These are phyloP conservation scores for Scytalidium lignicola DNA, from an alignment of 2,329 filamentous ascomycete genomes.

Conservation along the genomic window DNA sequence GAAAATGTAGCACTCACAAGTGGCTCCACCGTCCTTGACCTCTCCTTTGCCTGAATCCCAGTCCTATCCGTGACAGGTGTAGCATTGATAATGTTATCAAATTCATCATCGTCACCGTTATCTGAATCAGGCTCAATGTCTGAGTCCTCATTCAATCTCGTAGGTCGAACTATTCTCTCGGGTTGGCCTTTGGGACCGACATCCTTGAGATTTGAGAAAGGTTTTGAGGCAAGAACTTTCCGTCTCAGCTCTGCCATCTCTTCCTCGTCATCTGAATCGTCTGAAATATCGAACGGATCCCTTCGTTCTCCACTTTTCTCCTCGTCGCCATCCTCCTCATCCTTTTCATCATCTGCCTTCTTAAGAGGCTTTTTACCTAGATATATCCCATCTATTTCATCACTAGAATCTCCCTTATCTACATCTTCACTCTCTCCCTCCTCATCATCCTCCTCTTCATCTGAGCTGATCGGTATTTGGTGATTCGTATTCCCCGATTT, in stretches of 20 bases:
- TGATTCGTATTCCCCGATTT: slow-evolving; percentile 85
- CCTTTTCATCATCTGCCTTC: slow-evolving; percentile 13
- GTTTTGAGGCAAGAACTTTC: slow-evolving; percentile 85
- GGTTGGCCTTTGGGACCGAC: slow-evolving; percentile 49
- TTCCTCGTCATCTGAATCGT: slow-evolving; percentile 71
- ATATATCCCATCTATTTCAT: slow-evolving; percentile 53
- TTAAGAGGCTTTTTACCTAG: slow-evolving; percentile 47
- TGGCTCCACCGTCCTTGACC: slow-evolving; percentile 39
- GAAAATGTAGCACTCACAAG: slow-evolving; percentile 28
- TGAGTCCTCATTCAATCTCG: slow-evolving; percentile 52
- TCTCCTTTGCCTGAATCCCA: slow-evolving; percentile 61
- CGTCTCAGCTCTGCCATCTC: slow-evolving; percentile 90
- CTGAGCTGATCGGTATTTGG: slow-evolving; percentile 45
- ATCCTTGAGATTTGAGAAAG: slow-evolving; percentile 62
- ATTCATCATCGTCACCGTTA: slow-evolving; percentile 63
- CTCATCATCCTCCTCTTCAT: slow-evolving; percentile 44
- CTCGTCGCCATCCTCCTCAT: slow-evolving; percentile 34
- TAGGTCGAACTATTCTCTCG: slow-evolving; percentile 57
- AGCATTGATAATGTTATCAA: slow-evolving; percentile 90
- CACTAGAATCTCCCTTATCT: slow-evolving; percentile 31
- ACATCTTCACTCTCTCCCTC: slow-evolving; percentile 41
- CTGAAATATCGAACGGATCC: slow-evolving; percentile 73
- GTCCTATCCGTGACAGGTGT: slow-evolving; percentile 84
- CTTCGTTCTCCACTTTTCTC: slow-evolving; percentile 43
- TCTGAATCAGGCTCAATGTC: slow-evolving; percentile 70